Evolutionary conservation across 179 eudicot species (phyloP).

Genomic region (Patellifolia procumbens): DNA sequence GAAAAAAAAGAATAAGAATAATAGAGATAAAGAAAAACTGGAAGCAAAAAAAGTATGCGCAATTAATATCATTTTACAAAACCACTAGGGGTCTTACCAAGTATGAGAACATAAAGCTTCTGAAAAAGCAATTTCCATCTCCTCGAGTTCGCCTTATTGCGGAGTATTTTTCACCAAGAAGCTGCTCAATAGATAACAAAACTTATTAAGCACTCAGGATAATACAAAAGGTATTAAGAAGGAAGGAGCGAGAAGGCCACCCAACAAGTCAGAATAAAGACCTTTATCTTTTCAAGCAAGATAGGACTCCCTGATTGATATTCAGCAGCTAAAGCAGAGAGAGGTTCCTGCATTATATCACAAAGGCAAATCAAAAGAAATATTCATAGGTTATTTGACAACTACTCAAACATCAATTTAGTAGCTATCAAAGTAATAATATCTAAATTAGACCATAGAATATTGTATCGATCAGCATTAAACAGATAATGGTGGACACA

Average conservation of each 20-base stretch:
- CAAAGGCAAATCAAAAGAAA: conserved; percentile 1
- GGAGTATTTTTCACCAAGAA: conserved; percentile 65
- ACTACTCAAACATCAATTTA: not conserved
- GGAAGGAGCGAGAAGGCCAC: conserved; percentile 9
- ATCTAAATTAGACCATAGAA: not conserved
- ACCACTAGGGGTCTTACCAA: conserved; percentile 44
- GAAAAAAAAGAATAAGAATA: not conserved
- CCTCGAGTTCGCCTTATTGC: conserved; percentile 86
- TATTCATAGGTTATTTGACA: not conserved
- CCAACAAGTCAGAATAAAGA: conserved; percentile 20
- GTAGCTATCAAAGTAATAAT: not conserved
- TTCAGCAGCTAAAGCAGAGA: conserved; percentile 73
- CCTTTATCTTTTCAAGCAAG: conserved; percentile 88
- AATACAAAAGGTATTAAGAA: not conserved
- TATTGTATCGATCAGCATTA: not conserved
- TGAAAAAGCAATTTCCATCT: conserved; percentile 96
- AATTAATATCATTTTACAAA: not conserved
- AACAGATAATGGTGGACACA: no score
- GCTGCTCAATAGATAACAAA: conserved; percentile 34
- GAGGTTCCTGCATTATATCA: conserved; percentile 62
- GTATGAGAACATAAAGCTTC: conserved; percentile 93
- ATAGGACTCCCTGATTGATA: conserved; percentile 86
- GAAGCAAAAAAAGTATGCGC: not conserved
- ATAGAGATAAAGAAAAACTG: not conserved
- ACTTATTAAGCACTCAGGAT: not conserved